These are phyloP conservation scores for Silene conica DNA, from an alignment of 148 eudicot species.

Conservation along the genomic window DNA sequence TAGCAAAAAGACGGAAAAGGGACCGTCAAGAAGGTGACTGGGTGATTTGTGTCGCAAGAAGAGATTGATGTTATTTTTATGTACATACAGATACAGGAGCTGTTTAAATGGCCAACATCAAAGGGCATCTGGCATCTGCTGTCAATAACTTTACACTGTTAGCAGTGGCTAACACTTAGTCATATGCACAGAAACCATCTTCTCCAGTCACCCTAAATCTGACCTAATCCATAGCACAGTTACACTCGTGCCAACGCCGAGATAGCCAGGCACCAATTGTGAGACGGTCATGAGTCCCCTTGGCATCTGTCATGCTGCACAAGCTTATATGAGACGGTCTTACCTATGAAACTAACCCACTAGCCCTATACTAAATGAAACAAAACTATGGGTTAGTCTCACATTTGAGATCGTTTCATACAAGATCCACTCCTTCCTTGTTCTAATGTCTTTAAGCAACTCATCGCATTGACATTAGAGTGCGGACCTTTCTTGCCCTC, in stretches of 20 bases:
- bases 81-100: constrained; percentile 2
- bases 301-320: background rate
- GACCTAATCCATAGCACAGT: constrained; percentile 6
- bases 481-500: constrained; percentile 51
- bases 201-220: background rate
- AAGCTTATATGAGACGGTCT: background rate
- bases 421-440: background rate
- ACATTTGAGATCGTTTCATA: background rate
- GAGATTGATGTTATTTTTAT: background rate
- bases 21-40: background rate
- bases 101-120: constrained; percentile 1
- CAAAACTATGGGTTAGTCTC: background rate
- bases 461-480: constrained; percentile 76
- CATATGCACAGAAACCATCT: background rate
- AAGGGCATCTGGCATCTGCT: background rate
- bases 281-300: background rate
- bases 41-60: background rate
- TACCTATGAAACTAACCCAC: background rate
- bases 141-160: constrained; percentile 8
- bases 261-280: background rate
- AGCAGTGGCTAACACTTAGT: constrained; percentile 19
- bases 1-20: background rate
- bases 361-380: background rate
- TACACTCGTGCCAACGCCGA: background rate
- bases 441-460: background rate